Base-by-base conservation (phyloP, 2,329 filamentous ascomycete genomes). In the Blastomyces gilchristii region DNA sequence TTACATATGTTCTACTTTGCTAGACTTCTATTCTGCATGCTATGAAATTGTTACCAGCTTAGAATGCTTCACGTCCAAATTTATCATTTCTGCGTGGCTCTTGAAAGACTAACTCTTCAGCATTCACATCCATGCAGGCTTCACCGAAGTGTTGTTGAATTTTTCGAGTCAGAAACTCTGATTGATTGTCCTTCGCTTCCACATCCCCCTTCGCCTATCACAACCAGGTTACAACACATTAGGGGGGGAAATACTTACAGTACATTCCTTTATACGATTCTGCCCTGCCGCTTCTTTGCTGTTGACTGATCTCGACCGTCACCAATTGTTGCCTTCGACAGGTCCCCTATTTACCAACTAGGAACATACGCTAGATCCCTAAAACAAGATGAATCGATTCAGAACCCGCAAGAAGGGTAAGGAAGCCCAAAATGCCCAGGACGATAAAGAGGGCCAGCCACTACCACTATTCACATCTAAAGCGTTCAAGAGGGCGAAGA, bases 401-500 rank as follows among this genome's bases (percentile, higher is more conserved):
- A 72, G 75, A 62, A 77, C 73, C 60, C 69, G 70, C 59, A 78
- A 75, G 67, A 78, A 77, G 71, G 69, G 65, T 62, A 72, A 71
- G 65, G 70, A 72, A 47, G 63, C 64, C 56, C 61, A 60, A 64
- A 71, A 70, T 43, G 67, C 64, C 16, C 49, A 65, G 31, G 71
- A 72, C 28, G 84, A 87, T 25, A 79, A 80, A 16, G 84, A 85
- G 25, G 62, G 66, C n/a, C 64, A 67, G 34, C 58, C 60, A 3
- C 68, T 68, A 62, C 68, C 69, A 8, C 64, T 74, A 1, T 69
- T 74, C 31, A 67, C 72, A 8, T 71, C 76, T 45, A 76, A 73
- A 65, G 67, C 74, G n/a, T 73, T 76, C 57, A 84, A 82, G 74
- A 81, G 82, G 67, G 75, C 71, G 45, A 83, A 83, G 70, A 79